Evolutionary conservation across 2,329 filamentous ascomycete species (phyloP).

Genomic region (Dactylellina parvicollis): DNA sequence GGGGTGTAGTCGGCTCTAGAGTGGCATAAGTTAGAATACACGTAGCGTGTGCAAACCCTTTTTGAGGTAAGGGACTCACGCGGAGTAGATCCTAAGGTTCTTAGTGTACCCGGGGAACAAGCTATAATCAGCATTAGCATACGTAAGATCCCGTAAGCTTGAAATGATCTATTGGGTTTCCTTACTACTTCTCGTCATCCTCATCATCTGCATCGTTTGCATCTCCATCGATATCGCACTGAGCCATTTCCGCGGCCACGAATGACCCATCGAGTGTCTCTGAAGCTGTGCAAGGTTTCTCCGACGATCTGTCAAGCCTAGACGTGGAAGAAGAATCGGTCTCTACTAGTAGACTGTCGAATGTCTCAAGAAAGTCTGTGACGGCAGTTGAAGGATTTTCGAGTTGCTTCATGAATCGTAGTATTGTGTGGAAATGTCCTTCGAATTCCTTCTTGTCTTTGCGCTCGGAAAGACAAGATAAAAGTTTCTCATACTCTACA

Average conservation of each 20-base stretch:
- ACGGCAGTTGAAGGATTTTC: constrained; percentile 4
- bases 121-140: neutral
- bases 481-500: constrained; percentile 54
- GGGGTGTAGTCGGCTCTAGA: constrained; percentile 10
- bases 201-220: neutral
- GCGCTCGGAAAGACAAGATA: constrained; percentile 14
- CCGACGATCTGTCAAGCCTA: neutral
- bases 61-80: neutral
- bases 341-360: neutral
- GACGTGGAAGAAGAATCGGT: neutral
- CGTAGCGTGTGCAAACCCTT: neutral
- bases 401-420: constrained; percentile 2
- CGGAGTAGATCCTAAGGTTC: neutral
- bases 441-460: neutral
- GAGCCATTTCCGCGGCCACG: too few species aligned
- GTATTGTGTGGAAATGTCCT: neutral
- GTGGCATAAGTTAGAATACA: neutral
- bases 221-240: neutral
- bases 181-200: too few species aligned
- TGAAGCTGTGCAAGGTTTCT: neutral
- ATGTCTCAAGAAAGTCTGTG: neutral
- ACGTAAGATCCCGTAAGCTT: neutral
- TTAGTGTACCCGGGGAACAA: neutral
- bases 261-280: neutral
- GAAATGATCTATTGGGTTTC: too few species aligned